Percentiles rank a stretch among this genome's conserved stretches.
Conservation (phyloP, 345 rosid genomes). For the Eucalyptus regnans region DNA sequence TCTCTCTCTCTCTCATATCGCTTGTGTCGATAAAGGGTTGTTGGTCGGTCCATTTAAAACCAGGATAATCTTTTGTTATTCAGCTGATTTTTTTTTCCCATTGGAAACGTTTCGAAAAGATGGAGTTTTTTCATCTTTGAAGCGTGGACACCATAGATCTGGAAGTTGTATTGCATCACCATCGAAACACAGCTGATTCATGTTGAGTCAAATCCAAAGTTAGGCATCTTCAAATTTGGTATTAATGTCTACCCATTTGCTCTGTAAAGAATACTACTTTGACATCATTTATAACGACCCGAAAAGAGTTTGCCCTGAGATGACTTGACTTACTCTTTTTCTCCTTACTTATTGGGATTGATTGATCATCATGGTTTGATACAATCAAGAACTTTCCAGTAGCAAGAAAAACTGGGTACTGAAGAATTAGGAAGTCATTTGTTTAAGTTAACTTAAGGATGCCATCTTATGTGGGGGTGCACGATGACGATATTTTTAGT, state of each 20-base stretch:
- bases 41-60: neutral
- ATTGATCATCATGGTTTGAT: neutral
- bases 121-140: neutral
- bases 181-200: neutral
- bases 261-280: neutral
- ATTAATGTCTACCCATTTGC: neutral
- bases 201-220: too few species aligned
- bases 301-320: neutral
- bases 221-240: too few species aligned
- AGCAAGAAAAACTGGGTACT: accelerated
- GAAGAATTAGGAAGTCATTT: neutral
- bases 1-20: neutral
- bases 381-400: neutral
- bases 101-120: neutral
- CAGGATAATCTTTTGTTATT: neutral
- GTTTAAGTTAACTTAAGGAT: neutral
- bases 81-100: neutral
- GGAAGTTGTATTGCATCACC: neutral
- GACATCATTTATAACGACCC: neutral
- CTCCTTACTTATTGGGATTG: neutral
- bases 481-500: neutral
- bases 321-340: neutral
- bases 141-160: neutral
- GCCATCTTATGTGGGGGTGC: neutral
- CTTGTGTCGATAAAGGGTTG: neutral